Evolutionary conservation across 352 stramenopile species (phyloP), one percentile per base, ranked within the genome.

Genomic region (Poterioochromonas sp.): DNA sequence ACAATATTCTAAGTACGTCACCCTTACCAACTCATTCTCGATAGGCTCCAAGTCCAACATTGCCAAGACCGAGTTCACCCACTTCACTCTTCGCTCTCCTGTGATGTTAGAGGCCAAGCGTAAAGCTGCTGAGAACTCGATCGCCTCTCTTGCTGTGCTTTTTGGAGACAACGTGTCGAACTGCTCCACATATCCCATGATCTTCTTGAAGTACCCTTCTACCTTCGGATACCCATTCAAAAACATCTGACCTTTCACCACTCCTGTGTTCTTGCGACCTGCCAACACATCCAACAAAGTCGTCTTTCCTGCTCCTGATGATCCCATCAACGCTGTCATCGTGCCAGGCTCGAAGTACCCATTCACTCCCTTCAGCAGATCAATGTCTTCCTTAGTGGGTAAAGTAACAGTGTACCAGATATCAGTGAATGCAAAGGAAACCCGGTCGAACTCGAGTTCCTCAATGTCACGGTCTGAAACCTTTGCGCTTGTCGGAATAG

Each of bases 251-350:
- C 92, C 92, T 37, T 85, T 83, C 63, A 96, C 90, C 15, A 84
- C 82, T 11, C 92, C 92, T 41, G 86, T 87, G 15, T 85, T 92
- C 82, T 97, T 97, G 63, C 93, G 86, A 1, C 93, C 84, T 0
- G 92, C 90, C 60, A 97, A 93, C 0, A 97, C 91, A 83, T 97
- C 92, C 83, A 96, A 91, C 11, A 97, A 83, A 0, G 93, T 97
- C 0, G 92, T 96, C 81, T 97, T 96, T 3, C 92, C 91, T 29
- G 89, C 87, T 64, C 84, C 85, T 73, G 80, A 88, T 0, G 86
- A 82, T 11, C 88, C 88, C 87, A 93, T 93, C 18, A 93, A 79
- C 18, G 88, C 88, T 1, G 88, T 89, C 84, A 92, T 84, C 12
- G 79, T 71, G 0, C 11, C 29, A 44, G 32, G 63, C 3, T 51